These are phyloP conservation scores for Angomonas ambiguus DNA, from an alignment of 208 protist genomes.

Conservation along the genomic window DNA sequence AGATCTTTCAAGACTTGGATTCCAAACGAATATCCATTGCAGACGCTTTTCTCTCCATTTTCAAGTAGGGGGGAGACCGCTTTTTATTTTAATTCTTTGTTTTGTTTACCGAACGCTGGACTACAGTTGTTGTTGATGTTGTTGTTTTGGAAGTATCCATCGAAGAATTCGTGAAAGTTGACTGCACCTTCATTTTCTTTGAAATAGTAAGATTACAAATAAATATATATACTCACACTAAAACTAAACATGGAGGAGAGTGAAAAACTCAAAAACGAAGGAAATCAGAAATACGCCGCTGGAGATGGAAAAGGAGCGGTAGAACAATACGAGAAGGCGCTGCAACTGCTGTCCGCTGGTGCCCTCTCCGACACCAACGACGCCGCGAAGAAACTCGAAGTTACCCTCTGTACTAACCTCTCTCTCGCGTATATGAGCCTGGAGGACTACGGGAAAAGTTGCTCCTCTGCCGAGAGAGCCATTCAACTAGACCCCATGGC, in stretches of 20 bases:
- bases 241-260: constrained; percentile 10
- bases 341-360: constrained; percentile 16
- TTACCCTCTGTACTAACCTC: constrained; percentile 68
- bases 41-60: not conserved
- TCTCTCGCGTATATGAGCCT: constrained; percentile 45
- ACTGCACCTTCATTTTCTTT: not conserved
- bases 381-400: constrained; percentile 19
- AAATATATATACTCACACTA: not conserved
- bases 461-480: constrained; percentile 31
- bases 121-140: not conserved
- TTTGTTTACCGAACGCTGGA: not conserved
- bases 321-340: constrained; percentile 30
- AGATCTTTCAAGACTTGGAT: not conserved
- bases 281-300: constrained; percentile 42
- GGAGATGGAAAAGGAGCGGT: constrained; percentile 35
- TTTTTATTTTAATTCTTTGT: not conserved
- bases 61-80: not conserved
- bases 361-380: not conserved
- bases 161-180: too few relatives aligned
- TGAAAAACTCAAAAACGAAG: constrained; percentile 44
- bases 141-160: too few relatives aligned
- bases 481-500: constrained; percentile 35
- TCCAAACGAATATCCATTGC: not conserved
- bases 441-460: constrained; percentile 30
- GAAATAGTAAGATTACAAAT: not conserved